These are phyloP conservation scores for Plasmodium berghei DNA, from an alignment of 169 alveolate species.

Conservation along the genomic window DNA sequence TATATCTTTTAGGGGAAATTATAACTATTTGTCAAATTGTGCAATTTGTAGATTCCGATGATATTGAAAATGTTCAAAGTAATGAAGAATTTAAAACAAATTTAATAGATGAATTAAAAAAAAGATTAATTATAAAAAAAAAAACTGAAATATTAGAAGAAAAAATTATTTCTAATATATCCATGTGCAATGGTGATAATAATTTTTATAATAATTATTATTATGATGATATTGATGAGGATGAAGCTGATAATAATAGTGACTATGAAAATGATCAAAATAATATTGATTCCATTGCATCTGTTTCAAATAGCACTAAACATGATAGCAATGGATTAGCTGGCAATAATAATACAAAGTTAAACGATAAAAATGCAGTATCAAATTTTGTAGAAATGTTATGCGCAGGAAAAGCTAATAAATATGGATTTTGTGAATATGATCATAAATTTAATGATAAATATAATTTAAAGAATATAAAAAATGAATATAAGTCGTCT, in stretches of 20 bases:
- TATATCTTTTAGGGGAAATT: slow-evolving; percentile 58
- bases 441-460: slow-evolving; percentile 69
- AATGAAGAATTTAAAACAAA: slow-evolving; percentile 49
- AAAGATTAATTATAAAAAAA: slow-evolving; percentile 34
- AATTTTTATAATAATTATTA: neutral
- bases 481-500: slow-evolving; percentile 30
- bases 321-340: neutral
- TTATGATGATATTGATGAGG: neutral
- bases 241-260: neutral
- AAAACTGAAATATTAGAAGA: slow-evolving; percentile 54
- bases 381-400: slow-evolving; percentile 73
- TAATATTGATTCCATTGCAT: slow-evolving; percentile 1
- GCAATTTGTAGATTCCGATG: slow-evolving; percentile 55
- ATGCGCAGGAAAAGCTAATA: slow-evolving; percentile 70
- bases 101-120: slow-evolving; percentile 43
- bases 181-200: slow-evolving; percentile 28
- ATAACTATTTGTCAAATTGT: slow-evolving; percentile 68
- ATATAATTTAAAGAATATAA: slow-evolving; percentile 51
- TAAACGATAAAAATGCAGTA: slow-evolving; percentile 40
- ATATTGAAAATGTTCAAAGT: slow-evolving; percentile 21
- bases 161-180: slow-evolving; percentile 41
- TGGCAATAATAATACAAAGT: slow-evolving; percentile 2
- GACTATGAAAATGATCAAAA: slow-evolving; percentile 1
- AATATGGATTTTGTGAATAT: slow-evolving; percentile 71
- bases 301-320: neutral